Evolutionary conservation across 2,329 filamentous ascomycete genomes (phyloP).

Genomic region (Aspergillus sp.): DNA sequence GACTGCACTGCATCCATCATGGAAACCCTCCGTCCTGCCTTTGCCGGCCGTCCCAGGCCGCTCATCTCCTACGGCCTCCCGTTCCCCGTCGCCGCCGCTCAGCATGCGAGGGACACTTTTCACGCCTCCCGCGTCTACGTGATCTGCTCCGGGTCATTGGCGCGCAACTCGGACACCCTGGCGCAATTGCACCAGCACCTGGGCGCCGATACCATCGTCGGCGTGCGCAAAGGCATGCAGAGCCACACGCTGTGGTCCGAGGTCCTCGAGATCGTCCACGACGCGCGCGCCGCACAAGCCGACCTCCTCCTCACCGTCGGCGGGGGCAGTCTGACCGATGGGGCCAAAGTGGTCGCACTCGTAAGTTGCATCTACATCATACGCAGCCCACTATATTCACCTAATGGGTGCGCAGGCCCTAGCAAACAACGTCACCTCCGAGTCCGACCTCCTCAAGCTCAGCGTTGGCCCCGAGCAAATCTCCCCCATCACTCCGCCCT

Average conservation of each 20-base stretch:
- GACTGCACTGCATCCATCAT: too few relatives aligned
- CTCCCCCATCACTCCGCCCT: constrained; percentile 21
- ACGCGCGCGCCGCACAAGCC: constrained; percentile 36
- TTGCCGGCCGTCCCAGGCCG: constrained; percentile 36
- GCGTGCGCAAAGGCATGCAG: constrained; percentile 51
- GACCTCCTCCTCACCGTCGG: constrained; percentile 57
- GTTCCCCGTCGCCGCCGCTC: constrained; percentile 45
- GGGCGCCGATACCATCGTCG: constrained; percentile 39
- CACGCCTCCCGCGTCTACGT: constrained; percentile 50
- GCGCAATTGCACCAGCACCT: constrained; percentile 43
- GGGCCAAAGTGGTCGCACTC: constrained; percentile 52
- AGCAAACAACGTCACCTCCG: constrained; percentile 46
- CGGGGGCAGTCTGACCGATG: constrained; percentile 57
- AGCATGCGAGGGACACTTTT: constrained; percentile 48
- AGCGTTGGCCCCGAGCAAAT: constrained; percentile 26
- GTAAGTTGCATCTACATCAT: constrained; percentile 25
- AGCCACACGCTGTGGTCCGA: constrained; percentile 57
- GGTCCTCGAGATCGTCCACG: constrained; percentile 48
- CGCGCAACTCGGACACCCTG: constrained; percentile 48
- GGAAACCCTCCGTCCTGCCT: constrained; percentile 40
- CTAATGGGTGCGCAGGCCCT: constrained; percentile 36
- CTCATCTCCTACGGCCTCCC: constrained; percentile 49
- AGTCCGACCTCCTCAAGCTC: constrained; percentile 41
- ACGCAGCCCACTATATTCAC: not conserved
- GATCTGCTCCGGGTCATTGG: constrained; percentile 51